Evolutionary conservation across 768 basidiomycete genomes (phyloP).

Genomic region (Daedalea quercina): DNA sequence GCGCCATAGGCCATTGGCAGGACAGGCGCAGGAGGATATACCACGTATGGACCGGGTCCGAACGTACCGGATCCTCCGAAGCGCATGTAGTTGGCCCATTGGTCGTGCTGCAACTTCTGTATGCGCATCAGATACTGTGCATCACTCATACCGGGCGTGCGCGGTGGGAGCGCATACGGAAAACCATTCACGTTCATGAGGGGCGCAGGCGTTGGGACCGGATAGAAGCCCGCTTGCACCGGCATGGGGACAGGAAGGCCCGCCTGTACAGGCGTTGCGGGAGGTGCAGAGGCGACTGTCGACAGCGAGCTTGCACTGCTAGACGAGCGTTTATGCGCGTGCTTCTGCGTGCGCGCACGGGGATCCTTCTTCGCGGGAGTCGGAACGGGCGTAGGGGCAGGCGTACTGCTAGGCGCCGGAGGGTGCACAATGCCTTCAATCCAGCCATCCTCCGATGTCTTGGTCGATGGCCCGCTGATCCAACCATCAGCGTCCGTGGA

Average conservation of each 20-base stretch:
- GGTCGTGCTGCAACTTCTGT: neutral
- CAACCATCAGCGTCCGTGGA: conserved; percentile 5
- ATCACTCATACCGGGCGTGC: neutral
- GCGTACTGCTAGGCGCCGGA: neutral
- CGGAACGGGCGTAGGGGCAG: neutral
- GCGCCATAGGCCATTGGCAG: neutral
- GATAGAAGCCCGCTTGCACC: neutral
- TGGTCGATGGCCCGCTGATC: neutral
- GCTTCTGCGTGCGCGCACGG: conserved; percentile 6
- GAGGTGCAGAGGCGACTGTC: conserved; percentile 3
- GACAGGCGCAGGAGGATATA: neutral
- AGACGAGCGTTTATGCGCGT: conserved; percentile 15
- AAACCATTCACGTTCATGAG: neutral
- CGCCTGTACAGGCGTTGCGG: neutral
- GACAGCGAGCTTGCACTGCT: conserved; percentile 11
- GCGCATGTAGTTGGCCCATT: neutral
- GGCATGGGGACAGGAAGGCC: neutral
- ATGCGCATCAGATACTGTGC: neutral
- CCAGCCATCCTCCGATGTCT: conserved; percentile 19
- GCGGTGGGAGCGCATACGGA: neutral
- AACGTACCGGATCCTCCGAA: neutral
- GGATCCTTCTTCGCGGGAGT: neutral
- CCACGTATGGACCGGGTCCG: neutral
- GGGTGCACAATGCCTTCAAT: conserved; percentile 2
- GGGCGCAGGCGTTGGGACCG: neutral